Conservation (phyloP, 495 filamentous ascomycete genomes). For the Beverwykella pulmonaria region DNA sequence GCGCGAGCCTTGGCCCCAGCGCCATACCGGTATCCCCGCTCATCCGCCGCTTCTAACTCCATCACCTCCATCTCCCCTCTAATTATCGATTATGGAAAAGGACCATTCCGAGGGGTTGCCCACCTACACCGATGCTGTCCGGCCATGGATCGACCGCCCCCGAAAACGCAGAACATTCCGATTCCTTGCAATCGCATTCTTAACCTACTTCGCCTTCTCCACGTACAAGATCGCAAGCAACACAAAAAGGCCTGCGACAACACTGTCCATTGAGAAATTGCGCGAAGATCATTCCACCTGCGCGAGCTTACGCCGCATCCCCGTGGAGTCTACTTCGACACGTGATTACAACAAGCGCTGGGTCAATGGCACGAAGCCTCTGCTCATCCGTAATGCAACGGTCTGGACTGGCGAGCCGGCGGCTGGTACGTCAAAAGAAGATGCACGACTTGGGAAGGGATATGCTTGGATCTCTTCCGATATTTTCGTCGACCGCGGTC, state of each 20-base stretch:
- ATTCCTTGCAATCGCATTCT: background rate
- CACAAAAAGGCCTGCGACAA: background rate
- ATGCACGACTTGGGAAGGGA: slow-evolving; percentile 32
- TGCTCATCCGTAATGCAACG: slow-evolving; percentile 40
- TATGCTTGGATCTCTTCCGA: slow-evolving; percentile 38
- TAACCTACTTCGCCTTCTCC: slow-evolving; percentile 11
- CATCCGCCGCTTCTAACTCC: background rate
- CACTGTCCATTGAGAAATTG: slow-evolving; percentile 27
- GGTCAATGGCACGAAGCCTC: slow-evolving; percentile 28
- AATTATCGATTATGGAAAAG: slow-evolving; percentile 12
- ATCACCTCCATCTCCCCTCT: background rate
- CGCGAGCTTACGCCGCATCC: slow-evolving; percentile 22
- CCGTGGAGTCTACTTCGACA: slow-evolving; percentile 17
- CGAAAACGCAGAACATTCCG: background rate
- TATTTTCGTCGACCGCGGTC: slow-evolving; percentile 37
- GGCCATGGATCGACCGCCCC: slow-evolving; percentile 12
- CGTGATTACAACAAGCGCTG: slow-evolving; percentile 38
- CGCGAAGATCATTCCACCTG: slow-evolving; percentile 32
- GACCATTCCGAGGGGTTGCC: slow-evolving; percentile 5
- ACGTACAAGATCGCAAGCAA: slow-evolving; percentile 18
- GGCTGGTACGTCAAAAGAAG: slow-evolving; percentile 23
- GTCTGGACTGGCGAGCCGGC: slow-evolving; percentile 40
- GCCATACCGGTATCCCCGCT: background rate
- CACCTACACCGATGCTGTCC: slow-evolving; percentile 17
- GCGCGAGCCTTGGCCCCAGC: background rate